Percentiles rank a stretch among this genome's conserved stretches.
Conservation (phyloP, 495 filamentous ascomycete species). For the Staphylotrichum longicolle region DNA sequence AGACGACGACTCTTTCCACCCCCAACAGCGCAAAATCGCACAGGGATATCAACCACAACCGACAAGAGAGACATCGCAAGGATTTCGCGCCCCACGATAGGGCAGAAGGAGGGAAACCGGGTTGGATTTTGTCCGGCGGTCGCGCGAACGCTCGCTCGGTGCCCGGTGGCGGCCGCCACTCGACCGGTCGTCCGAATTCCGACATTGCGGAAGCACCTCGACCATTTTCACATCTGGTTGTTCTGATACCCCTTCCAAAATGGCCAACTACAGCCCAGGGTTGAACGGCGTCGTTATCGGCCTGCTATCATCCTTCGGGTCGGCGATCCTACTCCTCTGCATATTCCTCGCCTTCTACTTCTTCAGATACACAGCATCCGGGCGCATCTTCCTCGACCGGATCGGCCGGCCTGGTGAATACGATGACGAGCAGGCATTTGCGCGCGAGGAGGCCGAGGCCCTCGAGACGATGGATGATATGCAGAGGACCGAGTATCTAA, state of each 20-base stretch:
- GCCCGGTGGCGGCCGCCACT: conserved; percentile 25
- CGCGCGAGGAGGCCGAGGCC: conserved; percentile 89
- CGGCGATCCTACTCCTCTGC: conserved; percentile 75
- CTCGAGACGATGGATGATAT: conserved; percentile 95
- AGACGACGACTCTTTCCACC: not conserved
- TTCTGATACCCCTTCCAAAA: conserved; percentile 11
- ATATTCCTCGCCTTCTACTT: conserved; percentile 88
- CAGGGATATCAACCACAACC: not conserved
- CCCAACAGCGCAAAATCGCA: not conserved
- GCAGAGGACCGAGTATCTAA: conserved; percentile 80
- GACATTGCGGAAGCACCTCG: not conserved
- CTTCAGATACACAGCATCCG: conserved; percentile 84
- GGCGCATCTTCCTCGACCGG: conserved; percentile 89
- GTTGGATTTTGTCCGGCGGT: conserved; percentile 9
- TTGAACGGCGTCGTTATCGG: conserved; percentile 87
- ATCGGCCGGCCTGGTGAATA: conserved; percentile 93
- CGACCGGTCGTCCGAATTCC: conserved; percentile 21
- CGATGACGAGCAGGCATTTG: conserved; percentile 93
- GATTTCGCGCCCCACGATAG: not conserved
- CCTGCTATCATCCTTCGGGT: conserved; percentile 93
- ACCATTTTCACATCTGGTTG: not conserved
- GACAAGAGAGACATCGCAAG: too few relatives aligned
- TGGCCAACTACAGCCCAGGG: conserved; percentile 36
- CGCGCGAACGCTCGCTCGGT: conserved; percentile 18
- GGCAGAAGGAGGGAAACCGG: not conserved